Evolutionary conservation across 345 rosid species (phyloP).

Genomic region (Psidium guajava): DNA sequence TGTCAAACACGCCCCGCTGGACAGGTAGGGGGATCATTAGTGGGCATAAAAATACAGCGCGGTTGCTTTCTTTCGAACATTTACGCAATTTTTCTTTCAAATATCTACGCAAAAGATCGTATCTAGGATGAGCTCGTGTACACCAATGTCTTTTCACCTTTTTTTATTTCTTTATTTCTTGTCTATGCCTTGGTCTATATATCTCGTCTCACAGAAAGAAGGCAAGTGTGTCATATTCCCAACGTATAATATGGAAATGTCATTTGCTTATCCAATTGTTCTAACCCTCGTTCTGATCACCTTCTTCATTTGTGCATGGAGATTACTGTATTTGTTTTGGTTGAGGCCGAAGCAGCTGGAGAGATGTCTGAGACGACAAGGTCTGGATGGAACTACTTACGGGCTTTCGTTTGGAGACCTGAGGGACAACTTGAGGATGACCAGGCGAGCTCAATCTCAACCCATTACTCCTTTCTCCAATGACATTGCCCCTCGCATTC

Average conservation of each 20-base stretch:
- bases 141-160: neutral
- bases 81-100: neutral
- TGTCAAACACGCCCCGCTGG: neutral
- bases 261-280: neutral
- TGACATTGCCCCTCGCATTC: neutral
- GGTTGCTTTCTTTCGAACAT: neutral
- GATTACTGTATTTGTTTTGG: neutral
- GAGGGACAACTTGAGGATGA: neutral
- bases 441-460: neutral
- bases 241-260: neutral
- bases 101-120: neutral
- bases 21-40: neutral
- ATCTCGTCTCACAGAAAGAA: neutral
- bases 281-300: neutral
- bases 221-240: neutral
- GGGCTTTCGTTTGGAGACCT: neutral
- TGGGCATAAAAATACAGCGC: too few species aligned
- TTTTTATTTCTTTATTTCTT: too few species aligned
- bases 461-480: neutral
- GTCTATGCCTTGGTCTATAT: neutral
- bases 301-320: neutral
- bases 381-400: neutral
- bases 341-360: neutral
- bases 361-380: neutral
- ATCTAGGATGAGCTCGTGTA: neutral